Evolutionary conservation across 495 filamentous ascomycete species (phyloP).

Genomic region (Trichocladium uniseriatum): DNA sequence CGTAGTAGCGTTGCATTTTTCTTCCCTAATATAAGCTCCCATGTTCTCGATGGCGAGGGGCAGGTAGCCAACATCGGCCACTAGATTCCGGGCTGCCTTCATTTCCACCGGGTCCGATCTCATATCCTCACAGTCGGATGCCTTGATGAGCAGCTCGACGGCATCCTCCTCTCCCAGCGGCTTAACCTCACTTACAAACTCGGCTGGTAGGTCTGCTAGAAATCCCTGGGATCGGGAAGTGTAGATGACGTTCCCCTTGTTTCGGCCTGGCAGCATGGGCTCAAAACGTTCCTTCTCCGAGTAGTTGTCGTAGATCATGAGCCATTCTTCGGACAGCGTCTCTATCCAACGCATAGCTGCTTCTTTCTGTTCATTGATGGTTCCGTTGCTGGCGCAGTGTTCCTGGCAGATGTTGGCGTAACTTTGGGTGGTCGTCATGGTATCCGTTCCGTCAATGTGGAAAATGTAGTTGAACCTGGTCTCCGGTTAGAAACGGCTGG

Average conservation of each 20-base stretch:
- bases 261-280: background rate
- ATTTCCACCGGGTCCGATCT: background rate
- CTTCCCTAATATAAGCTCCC: constrained; percentile 6
- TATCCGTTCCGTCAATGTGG: constrained; percentile 10
- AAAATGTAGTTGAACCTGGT: constrained; percentile 12
- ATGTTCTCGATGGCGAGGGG: constrained; percentile 16
- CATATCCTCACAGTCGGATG: background rate
- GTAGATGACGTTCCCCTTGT: constrained; percentile 19
- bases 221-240: constrained; percentile 5
- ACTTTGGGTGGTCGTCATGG: background rate
- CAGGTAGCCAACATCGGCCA: constrained; percentile 11
- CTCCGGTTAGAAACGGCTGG: background rate
- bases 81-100: background rate
- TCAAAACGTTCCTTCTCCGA: background rate
- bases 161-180: constrained; percentile 10
- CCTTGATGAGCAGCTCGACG: constrained; percentile 9
- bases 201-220: background rate
- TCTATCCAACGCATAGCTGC: constrained; percentile 5
- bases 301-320: constrained; percentile 14
- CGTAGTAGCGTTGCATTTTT: background rate
- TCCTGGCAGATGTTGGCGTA: constrained; percentile 6
- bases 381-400: background rate
- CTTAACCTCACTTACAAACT: constrained; percentile 2
- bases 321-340: constrained; percentile 7
- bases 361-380: background rate